A percentile compares a stretch with the other conserved stretches of the same genome.
Evolutionary conservation across 2,329 filamentous ascomycete species (phyloP).

Genomic region (Pestalotiopsis sp.): DNA sequence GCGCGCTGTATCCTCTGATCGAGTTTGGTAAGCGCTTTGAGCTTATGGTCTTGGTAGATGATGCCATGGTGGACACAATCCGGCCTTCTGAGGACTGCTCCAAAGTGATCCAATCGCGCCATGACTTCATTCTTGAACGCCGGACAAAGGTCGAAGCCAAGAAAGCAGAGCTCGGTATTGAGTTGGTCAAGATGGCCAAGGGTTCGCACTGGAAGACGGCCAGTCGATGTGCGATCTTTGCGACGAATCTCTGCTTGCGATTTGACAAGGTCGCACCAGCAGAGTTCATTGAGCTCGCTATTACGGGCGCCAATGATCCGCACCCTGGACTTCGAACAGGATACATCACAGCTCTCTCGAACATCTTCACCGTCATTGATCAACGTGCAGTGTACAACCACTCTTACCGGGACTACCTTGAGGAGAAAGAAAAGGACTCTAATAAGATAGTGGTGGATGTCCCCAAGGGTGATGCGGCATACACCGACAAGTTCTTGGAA

Average conservation of each 20-base stretch:
- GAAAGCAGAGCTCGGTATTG: conserved; percentile 78
- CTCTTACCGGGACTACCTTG: conserved; percentile 82
- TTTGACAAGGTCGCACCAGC: conserved; percentile 85
- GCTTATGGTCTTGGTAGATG: conserved; percentile 80
- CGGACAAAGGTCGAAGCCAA: conserved; percentile 78
- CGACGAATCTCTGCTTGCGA: conserved; percentile 87
- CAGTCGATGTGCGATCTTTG: conserved; percentile 84
- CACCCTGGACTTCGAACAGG: conserved; percentile 84
- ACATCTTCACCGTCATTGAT: conserved; percentile 82
- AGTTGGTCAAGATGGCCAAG: conserved; percentile 77
- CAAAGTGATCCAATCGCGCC: conserved; percentile 65
- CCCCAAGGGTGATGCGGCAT: conserved; percentile 72
- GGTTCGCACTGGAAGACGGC: conserved; percentile 96
- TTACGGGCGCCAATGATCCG: conserved; percentile 81
- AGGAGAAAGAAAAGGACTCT: conserved; percentile 76
- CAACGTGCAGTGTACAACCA: conserved; percentile 85
- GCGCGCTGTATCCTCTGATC: conserved; percentile 81
- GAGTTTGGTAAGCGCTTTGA: conserved; percentile 92
- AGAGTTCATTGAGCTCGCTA: conserved; percentile 81
- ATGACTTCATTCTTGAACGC: conserved; percentile 74
- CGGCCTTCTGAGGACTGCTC: conserved; percentile 68
- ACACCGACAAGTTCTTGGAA: conserved; percentile 78
- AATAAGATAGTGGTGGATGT: conserved; percentile 78
- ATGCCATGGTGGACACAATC: conserved; percentile 70
- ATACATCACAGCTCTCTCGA: conserved; percentile 77